Evolutionary conservation across 768 basidiomycete species (phyloP).

Genomic region (Boletus patriciae): DNA sequence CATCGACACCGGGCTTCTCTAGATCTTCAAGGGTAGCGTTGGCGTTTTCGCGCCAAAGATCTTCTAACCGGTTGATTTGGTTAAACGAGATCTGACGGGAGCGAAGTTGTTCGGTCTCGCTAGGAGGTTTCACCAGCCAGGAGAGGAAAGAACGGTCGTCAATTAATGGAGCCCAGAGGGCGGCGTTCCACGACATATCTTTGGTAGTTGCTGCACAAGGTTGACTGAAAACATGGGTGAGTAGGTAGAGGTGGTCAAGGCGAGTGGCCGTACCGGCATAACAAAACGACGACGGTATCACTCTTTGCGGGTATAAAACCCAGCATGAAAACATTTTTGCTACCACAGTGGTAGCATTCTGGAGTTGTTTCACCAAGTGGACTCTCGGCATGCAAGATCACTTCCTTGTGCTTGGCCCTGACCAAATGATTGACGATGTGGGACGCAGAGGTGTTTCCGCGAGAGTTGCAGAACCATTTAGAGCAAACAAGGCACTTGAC

Average conservation of each 20-base stretch:
- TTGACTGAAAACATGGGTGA: constrained; percentile 55
- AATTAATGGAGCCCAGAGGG: constrained; percentile 97
- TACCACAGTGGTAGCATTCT: constrained; percentile 99
- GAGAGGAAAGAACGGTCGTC: constrained; percentile 99
- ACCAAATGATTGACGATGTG: constrained; percentile 99
- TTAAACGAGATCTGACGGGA: constrained; percentile 96
- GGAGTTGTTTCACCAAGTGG: constrained; percentile 97
- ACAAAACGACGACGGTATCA: constrained; percentile 95
- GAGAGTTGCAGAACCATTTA: constrained; percentile 99
- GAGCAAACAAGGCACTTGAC: constrained; percentile 91
- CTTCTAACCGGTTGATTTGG: constrained; percentile 96
- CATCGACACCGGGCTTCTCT: constrained; percentile 96
- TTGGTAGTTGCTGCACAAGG: constrained; percentile 96
- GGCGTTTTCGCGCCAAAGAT: constrained; percentile 96
- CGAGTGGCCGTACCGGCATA: constrained; percentile 73
- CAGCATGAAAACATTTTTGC: constrained; percentile 99
- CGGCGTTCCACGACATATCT: constrained; percentile 98
- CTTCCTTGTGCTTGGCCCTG: constrained; percentile 98
- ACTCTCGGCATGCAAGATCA: constrained; percentile 92
- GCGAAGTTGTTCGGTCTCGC: constrained; percentile 92
- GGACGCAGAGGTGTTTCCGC: constrained; percentile 96
- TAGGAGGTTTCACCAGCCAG: constrained; percentile 97
- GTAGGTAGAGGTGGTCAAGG: not conserved
- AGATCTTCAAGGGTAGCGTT: constrained; percentile 94
- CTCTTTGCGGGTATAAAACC: constrained; percentile 99